Percentiles rank a stretch among this genome's conserved stretches.
phyloP scores from a whole-genome alignment of 768 basidiomycete genomes.

The Lentinula sp. region DNA sequence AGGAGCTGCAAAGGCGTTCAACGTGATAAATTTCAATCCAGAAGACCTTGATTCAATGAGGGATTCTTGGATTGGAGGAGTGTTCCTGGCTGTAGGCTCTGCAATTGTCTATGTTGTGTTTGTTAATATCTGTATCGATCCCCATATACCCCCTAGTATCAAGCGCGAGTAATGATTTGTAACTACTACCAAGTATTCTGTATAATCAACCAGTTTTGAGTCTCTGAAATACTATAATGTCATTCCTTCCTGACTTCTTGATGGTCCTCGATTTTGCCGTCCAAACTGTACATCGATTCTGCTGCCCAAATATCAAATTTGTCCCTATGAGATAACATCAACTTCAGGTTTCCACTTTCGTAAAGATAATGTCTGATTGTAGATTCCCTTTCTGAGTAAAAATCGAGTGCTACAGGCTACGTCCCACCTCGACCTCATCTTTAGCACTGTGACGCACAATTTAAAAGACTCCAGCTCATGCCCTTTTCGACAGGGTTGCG shows the following conservation, averaged over 20 bases:
- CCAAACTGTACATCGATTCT: too few species aligned
- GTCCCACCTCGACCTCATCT: slow-evolving; percentile 6
- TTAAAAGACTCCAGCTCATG: background rate
- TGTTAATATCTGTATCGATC: slow-evolving; percentile 22
- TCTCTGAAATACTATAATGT: too few species aligned
- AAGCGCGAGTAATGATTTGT: background rate
- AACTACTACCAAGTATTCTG: too few species aligned
- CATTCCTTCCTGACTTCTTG: too few species aligned
- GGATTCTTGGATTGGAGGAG: slow-evolving; percentile 30
- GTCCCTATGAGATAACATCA: too few species aligned
- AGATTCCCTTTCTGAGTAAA: too few species aligned
- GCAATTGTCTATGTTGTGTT: slow-evolving; percentile 19
- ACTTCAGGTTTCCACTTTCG: too few species aligned
- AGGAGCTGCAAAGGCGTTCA: slow-evolving; percentile 17
- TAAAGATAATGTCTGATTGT: too few species aligned
- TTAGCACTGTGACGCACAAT: background rate
- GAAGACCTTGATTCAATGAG: slow-evolving; percentile 20
- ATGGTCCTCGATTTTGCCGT: too few species aligned
- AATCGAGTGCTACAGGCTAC: too few species aligned
- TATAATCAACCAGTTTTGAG: too few species aligned
- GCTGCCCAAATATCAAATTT: too few species aligned
- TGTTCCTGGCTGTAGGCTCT: slow-evolving; percentile 19
- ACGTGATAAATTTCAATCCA: slow-evolving; percentile 16
- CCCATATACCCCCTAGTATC: background rate
- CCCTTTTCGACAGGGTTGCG: slow-evolving; percentile 7